phyloP scores from a whole-genome alignment of 768 basidiomycete species.

The Auriscalpium microsporum region DNA sequence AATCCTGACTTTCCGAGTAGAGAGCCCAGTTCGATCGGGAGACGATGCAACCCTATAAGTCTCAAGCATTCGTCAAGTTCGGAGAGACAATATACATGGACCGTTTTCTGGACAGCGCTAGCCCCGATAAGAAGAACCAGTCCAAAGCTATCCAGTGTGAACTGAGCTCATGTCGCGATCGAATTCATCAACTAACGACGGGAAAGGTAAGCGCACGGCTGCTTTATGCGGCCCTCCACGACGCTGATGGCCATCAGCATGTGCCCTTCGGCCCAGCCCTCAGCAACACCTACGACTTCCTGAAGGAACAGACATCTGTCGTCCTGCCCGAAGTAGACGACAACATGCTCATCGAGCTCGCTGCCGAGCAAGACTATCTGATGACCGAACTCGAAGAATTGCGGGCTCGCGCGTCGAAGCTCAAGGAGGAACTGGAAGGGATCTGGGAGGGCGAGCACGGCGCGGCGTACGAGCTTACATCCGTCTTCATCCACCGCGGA shows the following conservation, averaged over 20 bases:
- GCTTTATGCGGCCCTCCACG: background rate
- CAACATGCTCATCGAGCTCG: constrained; percentile 44
- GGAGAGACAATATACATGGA: constrained; percentile 83
- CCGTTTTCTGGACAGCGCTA: constrained; percentile 76
- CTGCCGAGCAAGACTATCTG: constrained; percentile 44
- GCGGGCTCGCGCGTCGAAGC: constrained; percentile 35
- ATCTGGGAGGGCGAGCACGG: constrained; percentile 63
- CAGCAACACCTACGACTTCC: constrained; percentile 46
- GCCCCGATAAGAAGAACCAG: constrained; percentile 58
- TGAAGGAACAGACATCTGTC: constrained; percentile 40
- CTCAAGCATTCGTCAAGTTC: constrained; percentile 91
- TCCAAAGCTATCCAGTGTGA: constrained; percentile 64
- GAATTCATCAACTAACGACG: constrained; percentile 58
- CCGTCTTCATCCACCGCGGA: constrained; percentile 93
- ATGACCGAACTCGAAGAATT: constrained; percentile 49
- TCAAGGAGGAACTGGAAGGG: constrained; percentile 64
- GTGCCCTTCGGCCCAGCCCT: constrained; percentile 52
- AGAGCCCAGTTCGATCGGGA: constrained; percentile 92
- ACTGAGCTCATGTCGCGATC: constrained; percentile 55
- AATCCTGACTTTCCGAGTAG: constrained; percentile 29
- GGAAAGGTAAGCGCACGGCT: constrained; percentile 47
- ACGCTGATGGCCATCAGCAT: constrained; percentile 32
- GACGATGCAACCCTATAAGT: constrained; percentile 88
- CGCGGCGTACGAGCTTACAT: constrained; percentile 82
- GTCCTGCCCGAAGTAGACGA: constrained; percentile 48